Evolutionary conservation across 1,139 yeast genomes (phyloP).

Genomic region (Spencermartinsiella ligniputridi): DNA sequence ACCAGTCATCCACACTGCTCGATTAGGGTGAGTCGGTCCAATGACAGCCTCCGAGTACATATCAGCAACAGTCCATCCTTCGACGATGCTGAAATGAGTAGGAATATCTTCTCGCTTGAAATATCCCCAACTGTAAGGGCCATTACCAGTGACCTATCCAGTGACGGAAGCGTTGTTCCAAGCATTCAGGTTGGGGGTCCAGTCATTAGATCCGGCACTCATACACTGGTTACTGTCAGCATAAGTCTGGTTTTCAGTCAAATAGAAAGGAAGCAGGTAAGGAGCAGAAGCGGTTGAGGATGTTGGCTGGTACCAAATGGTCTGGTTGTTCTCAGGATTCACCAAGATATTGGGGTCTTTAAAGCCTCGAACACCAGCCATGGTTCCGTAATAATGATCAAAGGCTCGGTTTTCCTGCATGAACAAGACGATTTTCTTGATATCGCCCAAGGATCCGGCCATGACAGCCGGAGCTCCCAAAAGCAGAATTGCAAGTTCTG

Average conservation of each 20-base stretch:
- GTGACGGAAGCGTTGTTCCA: slow-evolving; percentile 25
- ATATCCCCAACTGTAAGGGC: slow-evolving; percentile 26
- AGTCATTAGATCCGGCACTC: slow-evolving; percentile 24
- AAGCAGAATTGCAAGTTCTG: too few species aligned
- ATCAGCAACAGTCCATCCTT: slow-evolving; percentile 26
- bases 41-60: slow-evolving; percentile 28
- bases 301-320: background rate
- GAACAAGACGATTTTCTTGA: slow-evolving; percentile 25
- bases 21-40: slow-evolving; percentile 27
- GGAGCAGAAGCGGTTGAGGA: background rate
- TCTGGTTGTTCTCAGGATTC: background rate
- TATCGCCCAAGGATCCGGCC: slow-evolving; percentile 8
- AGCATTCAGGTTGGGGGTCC: slow-evolving; percentile 24
- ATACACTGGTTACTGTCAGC: slow-evolving; percentile 23
- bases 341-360: slow-evolving; percentile 25
- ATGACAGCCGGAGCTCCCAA: background rate
- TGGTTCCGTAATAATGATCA: slow-evolving; percentile 28
- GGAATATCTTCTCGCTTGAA: slow-evolving; percentile 22
- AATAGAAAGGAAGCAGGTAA: slow-evolving; percentile 19
- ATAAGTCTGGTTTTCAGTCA: slow-evolving; percentile 17
- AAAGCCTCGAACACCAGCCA: slow-evolving; percentile 30
- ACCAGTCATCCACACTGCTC: slow-evolving; percentile 28
- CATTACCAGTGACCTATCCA: slow-evolving; percentile 24
- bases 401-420: slow-evolving; percentile 31
- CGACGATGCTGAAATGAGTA: slow-evolving; percentile 24